Conservation (phyloP, 345 rosid genomes). For the Boechera retrofracta region DNA sequence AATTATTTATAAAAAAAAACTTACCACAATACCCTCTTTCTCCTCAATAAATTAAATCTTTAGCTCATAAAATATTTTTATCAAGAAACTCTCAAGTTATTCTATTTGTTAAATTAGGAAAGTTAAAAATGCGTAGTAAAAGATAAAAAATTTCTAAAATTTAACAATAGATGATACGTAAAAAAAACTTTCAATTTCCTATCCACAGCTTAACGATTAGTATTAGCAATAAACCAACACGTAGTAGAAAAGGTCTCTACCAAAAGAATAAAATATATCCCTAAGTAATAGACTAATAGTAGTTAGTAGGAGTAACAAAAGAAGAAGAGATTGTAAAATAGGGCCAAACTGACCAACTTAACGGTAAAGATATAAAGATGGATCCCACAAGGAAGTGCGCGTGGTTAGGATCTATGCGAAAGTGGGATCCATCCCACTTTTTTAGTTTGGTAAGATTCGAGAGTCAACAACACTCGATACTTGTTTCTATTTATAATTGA, state of each 20-base stretch:
- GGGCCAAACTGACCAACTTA: not conserved
- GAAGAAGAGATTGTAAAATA: not conserved
- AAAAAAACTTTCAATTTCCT: too few species aligned
- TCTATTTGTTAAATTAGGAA: not conserved
- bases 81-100: not conserved
- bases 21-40: not conserved
- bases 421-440: not conserved
- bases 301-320: not conserved
- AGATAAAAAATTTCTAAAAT: not conserved
- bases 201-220: not conserved
- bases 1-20: not conserved
- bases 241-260: slow-evolving; percentile 2
- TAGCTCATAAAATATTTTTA: not conserved
- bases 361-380: not conserved
- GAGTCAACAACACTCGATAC: slow-evolving; percentile 4
- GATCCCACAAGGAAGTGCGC: not conserved
- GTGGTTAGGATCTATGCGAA: not conserved
- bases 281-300: not conserved
- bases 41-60: not conserved
- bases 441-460: not conserved
- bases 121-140: slow-evolving; percentile 1
- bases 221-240: not conserved
- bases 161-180: not conserved
- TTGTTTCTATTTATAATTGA: not conserved
- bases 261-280: not conserved